These are phyloP conservation scores for Mycena polygramma DNA, from an alignment of 768 basidiomycete species.

Conservation along the genomic window DNA sequence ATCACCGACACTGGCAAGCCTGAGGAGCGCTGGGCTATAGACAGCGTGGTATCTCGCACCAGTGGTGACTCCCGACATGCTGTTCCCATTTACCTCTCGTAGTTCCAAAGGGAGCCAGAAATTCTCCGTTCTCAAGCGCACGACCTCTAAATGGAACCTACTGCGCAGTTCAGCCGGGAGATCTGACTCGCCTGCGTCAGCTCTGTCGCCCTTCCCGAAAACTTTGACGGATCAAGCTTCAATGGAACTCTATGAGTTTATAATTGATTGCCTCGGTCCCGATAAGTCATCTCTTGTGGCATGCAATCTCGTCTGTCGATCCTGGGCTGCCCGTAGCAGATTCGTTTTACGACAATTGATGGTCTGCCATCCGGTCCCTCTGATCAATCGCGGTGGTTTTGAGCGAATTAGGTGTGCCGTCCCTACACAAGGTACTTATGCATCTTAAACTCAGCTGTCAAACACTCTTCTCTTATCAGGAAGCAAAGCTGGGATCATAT, in stretches of 20 bases:
- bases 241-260: constrained; percentile 34
- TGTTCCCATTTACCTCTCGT: constrained; percentile 17
- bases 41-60: too few relatives aligned
- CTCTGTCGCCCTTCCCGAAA: not conserved
- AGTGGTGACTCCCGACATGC: constrained; percentile 16
- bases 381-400: constrained; percentile 14
- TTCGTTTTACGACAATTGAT: constrained; percentile 14
- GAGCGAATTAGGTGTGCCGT: constrained; percentile 18
- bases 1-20: too few relatives aligned
- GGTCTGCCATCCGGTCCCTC: constrained; percentile 21
- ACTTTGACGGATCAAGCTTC: constrained; percentile 27
- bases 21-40: too few relatives aligned
- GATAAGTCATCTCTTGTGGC: constrained; percentile 27
- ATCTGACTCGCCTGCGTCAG: too few relatives aligned
- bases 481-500: constrained; percentile 9
- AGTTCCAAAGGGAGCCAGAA: not conserved
- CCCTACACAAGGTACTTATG: constrained; percentile 3
- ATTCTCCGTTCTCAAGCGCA: not conserved
- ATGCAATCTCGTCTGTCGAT: constrained; percentile 34
- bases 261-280: constrained; percentile 25
- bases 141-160: constrained; percentile 20
- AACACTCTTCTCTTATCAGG: not conserved
- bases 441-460: too few relatives aligned
- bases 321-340: constrained; percentile 33
- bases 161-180: not conserved